Conservation (phyloP, 1,284 basidiomycete genomes). For the Boletellus dicymbophilus region DNA sequence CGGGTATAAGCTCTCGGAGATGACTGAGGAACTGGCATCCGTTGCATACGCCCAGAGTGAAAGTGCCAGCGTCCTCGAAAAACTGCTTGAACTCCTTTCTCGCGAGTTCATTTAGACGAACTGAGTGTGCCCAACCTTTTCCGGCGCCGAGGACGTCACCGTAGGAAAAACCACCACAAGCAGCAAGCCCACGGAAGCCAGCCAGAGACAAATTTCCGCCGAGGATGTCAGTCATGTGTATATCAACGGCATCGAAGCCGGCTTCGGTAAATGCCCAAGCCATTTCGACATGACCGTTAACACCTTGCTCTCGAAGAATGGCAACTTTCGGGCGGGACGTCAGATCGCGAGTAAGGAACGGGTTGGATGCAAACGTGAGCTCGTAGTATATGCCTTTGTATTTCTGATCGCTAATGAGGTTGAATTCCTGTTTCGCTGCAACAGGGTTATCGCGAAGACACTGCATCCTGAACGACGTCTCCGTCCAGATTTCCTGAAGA, state of each 20-base stretch:
- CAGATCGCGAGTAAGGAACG: conserved; percentile 32
- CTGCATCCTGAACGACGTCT: conserved; percentile 95
- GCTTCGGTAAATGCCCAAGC: conserved; percentile 95
- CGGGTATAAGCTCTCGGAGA: conserved; percentile 86
- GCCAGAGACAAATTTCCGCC: conserved; percentile 64
- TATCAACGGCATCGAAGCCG: conserved; percentile 93
- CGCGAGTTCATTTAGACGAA: conserved; percentile 78
- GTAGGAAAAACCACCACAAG: conserved; percentile 98
- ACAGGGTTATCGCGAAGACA: conserved; percentile 82
- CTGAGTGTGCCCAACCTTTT: conserved; percentile 96
- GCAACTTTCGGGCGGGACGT: conserved; percentile 83
- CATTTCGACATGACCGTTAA: conserved; percentile 99
- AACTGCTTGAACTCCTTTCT: conserved; percentile 79
- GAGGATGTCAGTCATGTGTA: conserved; percentile 98
- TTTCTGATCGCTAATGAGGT: conserved; percentile 67
- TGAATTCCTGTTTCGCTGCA: conserved; percentile 83
- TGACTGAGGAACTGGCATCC: conserved; percentile 97
- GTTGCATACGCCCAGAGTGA: conserved; percentile 96
- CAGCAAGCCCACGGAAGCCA: conserved; percentile 86
- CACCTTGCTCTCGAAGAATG: conserved; percentile 96
- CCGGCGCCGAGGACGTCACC: conserved; percentile 98
- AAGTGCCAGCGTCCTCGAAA: conserved; percentile 81
- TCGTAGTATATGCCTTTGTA: conserved; percentile 79
- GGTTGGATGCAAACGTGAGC: conserved; percentile 62
- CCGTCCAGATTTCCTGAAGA: conserved; percentile 89